Base-by-base conservation (phyloP, 1,284 basidiomycete species). In the Lentinus polychrous region DNA sequence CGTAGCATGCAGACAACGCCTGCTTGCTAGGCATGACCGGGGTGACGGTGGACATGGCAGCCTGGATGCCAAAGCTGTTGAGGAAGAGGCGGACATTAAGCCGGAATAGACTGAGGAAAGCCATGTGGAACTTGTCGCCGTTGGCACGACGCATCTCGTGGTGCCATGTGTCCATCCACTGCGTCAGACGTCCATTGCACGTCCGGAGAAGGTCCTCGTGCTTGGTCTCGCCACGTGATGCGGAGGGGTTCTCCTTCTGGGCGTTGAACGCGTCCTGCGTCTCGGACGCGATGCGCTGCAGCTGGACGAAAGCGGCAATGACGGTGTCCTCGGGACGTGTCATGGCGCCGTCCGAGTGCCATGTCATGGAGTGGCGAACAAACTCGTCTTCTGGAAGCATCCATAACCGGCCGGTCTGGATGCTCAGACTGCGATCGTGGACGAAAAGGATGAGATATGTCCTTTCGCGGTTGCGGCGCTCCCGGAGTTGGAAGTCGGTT, bases 301-400 rank as follows among this genome's bases (percentile, higher is more conserved):
- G 67, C 49, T 83, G 74, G 18, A 86, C 81, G 59, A 88, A 86
- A 32, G 87, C 81, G 18, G 81, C 75, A 14, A 90, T 73, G 53
- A 91, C 77, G 39, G 88, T 85, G 60, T 91, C 87, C 64, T 90
- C 86, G 8, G 84, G 85, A 31, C 85, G 79, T 12, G 73, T 64
- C 43, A 65, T 57, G 31, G 73, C 74, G 35, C 73, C 75, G 39
- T 75, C 71, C 60, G 80, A 74, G 60, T 88, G 87, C 87, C 88
- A 91, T 20, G 68, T 75, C 33, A 62, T 65, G 8, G 83, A 75
- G 58, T 86, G 72, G 49, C 79, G 72, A 46, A 89, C 76, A 50
- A 89, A 72, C 48, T 88, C 84, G 59, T 85, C 83, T 66, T 89
- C 87, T 8, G 84, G 85, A 27, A 91, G 73, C 88, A 91, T 91